Percentiles rank a stretch among this genome's conserved stretches.
Conservation (phyloP, 176 grass and related monocot genomes). For the Elymus sibiricus region DNA sequence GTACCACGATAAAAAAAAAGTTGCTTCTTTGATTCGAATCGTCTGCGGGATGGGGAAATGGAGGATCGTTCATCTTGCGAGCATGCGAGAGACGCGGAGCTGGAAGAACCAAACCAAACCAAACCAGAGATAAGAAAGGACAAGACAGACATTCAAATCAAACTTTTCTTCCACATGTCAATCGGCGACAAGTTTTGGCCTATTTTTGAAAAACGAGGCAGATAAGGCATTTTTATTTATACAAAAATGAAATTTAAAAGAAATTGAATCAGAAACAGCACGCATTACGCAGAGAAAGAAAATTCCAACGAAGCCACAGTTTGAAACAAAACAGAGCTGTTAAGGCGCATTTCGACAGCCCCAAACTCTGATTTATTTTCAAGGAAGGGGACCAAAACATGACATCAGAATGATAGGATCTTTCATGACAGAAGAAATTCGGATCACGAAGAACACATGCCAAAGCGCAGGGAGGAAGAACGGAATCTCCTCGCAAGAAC, state of each 20-base stretch:
- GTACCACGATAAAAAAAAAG: not conserved
- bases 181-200: not conserved
- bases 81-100: not conserved
- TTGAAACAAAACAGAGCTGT: not conserved
- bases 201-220: not conserved
- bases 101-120: not conserved
- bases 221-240: not conserved
- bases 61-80: not conserved
- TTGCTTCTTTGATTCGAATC: not conserved
- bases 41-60: not conserved
- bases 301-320: not conserved
- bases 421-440: not conserved
- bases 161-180: not conserved
- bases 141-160: not conserved
- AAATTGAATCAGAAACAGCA: not conserved
- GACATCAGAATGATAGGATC: not conserved
- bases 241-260: not conserved
- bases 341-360: not conserved
- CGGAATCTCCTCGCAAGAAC: not conserved
- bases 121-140: constrained; percentile 1
- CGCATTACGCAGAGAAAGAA: not conserved
- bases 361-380: not conserved
- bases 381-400: not conserved
- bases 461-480: not conserved
- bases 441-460: not conserved